A percentile compares a stretch with the other conserved stretches of the same genome.
These are phyloP conservation scores for Podaxis sp. DNA, from an alignment of 768 basidiomycete species.

Conservation along the genomic window DNA sequence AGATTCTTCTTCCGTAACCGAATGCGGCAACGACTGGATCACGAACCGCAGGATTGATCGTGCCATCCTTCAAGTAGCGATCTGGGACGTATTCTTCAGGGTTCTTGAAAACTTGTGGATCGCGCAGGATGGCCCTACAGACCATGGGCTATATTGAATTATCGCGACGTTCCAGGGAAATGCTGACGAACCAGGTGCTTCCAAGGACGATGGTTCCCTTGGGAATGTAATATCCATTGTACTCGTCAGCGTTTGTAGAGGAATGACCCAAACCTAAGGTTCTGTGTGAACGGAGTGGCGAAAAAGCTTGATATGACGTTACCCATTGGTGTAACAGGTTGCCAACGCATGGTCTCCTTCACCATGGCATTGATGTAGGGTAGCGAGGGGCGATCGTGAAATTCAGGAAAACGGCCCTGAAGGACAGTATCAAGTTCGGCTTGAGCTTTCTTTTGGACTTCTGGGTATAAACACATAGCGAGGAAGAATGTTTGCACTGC, in stretches of 20 bases:
- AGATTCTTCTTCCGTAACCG: slow-evolving; percentile 18
- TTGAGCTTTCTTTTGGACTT: slow-evolving; percentile 35
- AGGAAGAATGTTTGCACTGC: slow-evolving; percentile 33
- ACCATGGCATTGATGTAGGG: slow-evolving; percentile 37
- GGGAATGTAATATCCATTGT: slow-evolving; percentile 16
- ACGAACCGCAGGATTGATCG: neutral
- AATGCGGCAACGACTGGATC: slow-evolving; percentile 9
- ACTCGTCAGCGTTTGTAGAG: slow-evolving; percentile 15
- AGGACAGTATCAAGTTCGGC: slow-evolving; percentile 41
- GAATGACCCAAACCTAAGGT: slow-evolving; percentile 2
- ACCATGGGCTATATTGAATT: neutral
- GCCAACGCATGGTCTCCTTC: slow-evolving; percentile 29
- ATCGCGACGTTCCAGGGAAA: neutral
- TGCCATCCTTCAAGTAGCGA: slow-evolving; percentile 17
- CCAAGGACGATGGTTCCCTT: slow-evolving; percentile 17
- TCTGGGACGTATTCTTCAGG: slow-evolving; percentile 17
- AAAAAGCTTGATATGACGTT: neutral
- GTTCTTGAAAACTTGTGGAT: slow-evolving; percentile 14
- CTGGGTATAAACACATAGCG: slow-evolving; percentile 39
- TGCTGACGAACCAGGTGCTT: slow-evolving; percentile 15
- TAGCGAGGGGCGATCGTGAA: slow-evolving; percentile 30
- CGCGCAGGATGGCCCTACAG: slow-evolving; percentile 18
- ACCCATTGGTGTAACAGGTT: slow-evolving; percentile 18
- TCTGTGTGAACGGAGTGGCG: too few species aligned
- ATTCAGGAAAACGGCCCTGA: slow-evolving; percentile 35